These are phyloP conservation scores for Dioszegia crocea DNA, from an alignment of 768 basidiomycete species.

Conservation along the genomic window DNA sequence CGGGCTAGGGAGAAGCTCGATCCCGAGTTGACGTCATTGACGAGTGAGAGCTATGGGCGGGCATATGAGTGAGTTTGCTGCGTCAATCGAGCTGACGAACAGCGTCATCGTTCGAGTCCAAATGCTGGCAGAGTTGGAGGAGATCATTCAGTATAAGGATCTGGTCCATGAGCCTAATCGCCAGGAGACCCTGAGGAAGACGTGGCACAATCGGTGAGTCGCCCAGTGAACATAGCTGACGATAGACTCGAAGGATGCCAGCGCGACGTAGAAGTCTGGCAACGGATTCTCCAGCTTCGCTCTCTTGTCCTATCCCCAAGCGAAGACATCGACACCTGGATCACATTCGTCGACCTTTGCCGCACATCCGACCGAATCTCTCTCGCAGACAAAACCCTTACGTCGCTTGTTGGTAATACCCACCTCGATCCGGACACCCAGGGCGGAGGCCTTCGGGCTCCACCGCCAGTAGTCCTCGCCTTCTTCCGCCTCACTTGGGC, in stretches of 20 bases:
- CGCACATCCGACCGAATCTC: constrained; percentile 90
- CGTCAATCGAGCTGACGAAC: constrained; percentile 45
- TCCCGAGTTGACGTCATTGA: constrained; percentile 82
- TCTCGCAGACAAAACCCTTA: constrained; percentile 95
- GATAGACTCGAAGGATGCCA: constrained; percentile 86
- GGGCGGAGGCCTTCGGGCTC: constrained; percentile 59
- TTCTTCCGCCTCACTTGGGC: constrained; percentile 97
- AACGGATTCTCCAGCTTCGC: constrained; percentile 90
- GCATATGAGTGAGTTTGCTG: constrained; percentile 74
- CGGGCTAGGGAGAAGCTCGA: constrained; percentile 89
- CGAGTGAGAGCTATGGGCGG: constrained; percentile 93
- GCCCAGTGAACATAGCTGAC: not conserved
- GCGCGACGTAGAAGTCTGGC: constrained; percentile 98
- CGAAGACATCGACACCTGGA: constrained; percentile 96
- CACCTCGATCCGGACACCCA: constrained; percentile 34
- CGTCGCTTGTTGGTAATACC: constrained; percentile 68
- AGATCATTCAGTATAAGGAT: constrained; percentile 94
- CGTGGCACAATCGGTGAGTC: constrained; percentile 90
- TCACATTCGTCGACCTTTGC: constrained; percentile 96
- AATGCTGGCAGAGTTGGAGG: constrained; percentile 96
- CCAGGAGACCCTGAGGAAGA: constrained; percentile 82
- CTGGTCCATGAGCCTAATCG: constrained; percentile 88
- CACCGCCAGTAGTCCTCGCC: constrained; percentile 93
- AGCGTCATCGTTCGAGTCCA: constrained; percentile 96
- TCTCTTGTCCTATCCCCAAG: constrained; percentile 88